Evolutionary conservation across 1,139 yeast species (phyloP).

Genomic region (Meyerozyma elateridarum): DNA sequence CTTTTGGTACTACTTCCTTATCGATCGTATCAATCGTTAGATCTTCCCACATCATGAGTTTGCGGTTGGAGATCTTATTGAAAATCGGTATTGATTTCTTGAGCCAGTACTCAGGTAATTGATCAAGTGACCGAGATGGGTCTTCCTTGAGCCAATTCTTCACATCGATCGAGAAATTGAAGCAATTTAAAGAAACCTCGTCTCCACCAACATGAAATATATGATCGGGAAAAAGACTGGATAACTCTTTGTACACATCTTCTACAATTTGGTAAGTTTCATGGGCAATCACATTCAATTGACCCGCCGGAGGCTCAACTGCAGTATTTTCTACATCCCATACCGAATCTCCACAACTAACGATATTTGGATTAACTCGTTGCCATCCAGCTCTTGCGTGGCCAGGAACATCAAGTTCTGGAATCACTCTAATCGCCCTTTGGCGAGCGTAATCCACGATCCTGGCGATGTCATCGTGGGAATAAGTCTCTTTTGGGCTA

Average conservation of each 20-base stretch:
- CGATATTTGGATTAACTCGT: slow-evolving; percentile 28
- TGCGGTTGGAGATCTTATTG: slow-evolving; percentile 17
- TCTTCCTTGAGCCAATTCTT: slow-evolving; percentile 29
- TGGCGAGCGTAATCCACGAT: slow-evolving; percentile 32
- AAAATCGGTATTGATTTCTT: slow-evolving; percentile 35
- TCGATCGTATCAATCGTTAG: slow-evolving; percentile 23
- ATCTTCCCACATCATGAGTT: slow-evolving; percentile 48
- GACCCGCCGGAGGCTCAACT: slow-evolving; percentile 46
- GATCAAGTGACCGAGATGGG: slow-evolving; percentile 21
- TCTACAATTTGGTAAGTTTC: slow-evolving; percentile 32
- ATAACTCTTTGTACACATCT: slow-evolving; percentile 35
- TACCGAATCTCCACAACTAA: slow-evolving; percentile 32
- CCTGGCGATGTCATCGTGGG: slow-evolving; percentile 26
- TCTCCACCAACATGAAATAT: slow-evolving; percentile 46
- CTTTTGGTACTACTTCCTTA: slow-evolving; percentile 24
- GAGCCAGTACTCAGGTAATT: slow-evolving; percentile 38
- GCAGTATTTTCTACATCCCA: slow-evolving; percentile 24
- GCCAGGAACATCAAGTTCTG: slow-evolving; percentile 48
- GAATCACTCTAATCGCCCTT: slow-evolving; percentile 42
- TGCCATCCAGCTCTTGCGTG: slow-evolving; percentile 46
- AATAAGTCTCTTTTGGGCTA: slow-evolving; percentile 30
- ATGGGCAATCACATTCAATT: slow-evolving; percentile 34
- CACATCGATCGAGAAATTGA: slow-evolving; percentile 26
- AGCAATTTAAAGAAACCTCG: slow-evolving; percentile 37
- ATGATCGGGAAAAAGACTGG: slow-evolving; percentile 30